phyloP scores from a whole-genome alignment of 2,329 filamentous ascomycete genomes.

The Phaeosphaeria sp. region DNA sequence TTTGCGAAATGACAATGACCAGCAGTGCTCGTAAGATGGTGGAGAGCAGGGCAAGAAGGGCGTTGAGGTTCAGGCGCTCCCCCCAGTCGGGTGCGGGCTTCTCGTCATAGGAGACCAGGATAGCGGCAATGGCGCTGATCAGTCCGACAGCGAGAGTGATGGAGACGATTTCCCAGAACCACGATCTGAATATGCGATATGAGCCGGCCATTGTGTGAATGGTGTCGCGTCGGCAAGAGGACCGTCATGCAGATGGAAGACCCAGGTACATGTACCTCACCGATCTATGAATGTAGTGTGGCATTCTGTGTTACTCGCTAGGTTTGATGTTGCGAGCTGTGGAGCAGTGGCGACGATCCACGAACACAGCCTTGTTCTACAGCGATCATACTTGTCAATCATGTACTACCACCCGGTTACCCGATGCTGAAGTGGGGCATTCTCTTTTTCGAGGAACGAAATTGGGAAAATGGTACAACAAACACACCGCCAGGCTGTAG shows the following conservation, averaged over 20 bases:
- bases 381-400: neutral
- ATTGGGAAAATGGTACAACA: no score
- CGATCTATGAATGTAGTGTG: no score
- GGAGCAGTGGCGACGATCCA: neutral
- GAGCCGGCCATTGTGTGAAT: neutral
- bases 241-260: neutral
- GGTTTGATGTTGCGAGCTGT: neutral
- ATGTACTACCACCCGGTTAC: neutral
- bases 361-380: neutral
- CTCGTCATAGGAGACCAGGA: neutral
- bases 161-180: neutral
- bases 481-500: no score
- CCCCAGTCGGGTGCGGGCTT: conserved; percentile 4
- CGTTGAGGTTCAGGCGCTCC: neutral
- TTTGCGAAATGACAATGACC: neutral
- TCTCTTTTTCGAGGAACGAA: no score
- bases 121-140: neutral
- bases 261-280: no score
- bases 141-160: neutral
- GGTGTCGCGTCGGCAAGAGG: neutral
- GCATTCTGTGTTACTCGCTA: no score
- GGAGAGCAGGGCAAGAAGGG: conserved; percentile 2
- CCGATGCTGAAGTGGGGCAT: neutral
- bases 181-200: neutral
- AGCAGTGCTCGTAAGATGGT: neutral